phyloP scores from a whole-genome alignment of 2,329 filamentous ascomycete species.

The Aspergillus sp. region DNA sequence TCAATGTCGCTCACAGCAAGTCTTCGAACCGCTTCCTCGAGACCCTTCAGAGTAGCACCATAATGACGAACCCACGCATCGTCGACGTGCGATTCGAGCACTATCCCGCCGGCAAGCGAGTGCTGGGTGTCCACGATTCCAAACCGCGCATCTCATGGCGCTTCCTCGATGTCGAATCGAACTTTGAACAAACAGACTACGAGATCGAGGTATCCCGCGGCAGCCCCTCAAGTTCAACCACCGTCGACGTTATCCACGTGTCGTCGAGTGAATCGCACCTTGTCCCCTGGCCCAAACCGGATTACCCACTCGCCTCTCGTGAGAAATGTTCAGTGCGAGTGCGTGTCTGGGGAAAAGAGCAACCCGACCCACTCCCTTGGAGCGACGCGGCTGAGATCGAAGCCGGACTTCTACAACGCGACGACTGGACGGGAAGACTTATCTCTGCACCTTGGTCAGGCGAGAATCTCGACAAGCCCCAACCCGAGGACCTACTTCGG shows the following conservation, averaged over 20 bases:
- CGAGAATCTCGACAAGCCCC: conserved; percentile 13
- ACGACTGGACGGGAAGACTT: conserved; percentile 36
- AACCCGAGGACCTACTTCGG: conserved; percentile 19
- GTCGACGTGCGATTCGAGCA: conserved; percentile 1
- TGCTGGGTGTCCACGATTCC: background rate
- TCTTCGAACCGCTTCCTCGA: background rate
- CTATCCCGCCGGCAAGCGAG: background rate
- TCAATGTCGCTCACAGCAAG: background rate
- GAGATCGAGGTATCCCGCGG: conserved; percentile 27
- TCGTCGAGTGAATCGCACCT: conserved; percentile 3
- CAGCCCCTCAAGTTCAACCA: no score
- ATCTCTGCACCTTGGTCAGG: background rate
- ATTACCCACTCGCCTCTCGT: conserved; percentile 24
- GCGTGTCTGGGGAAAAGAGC: conserved; percentile 13
- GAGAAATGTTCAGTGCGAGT: conserved; percentile 24
- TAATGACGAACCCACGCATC: background rate
- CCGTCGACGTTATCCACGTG: background rate
- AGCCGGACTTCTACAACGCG: conserved; percentile 35
- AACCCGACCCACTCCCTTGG: conserved; percentile 15
- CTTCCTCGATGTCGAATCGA: conserved; percentile 16
- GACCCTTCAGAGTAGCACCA: background rate
- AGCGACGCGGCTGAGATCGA: conserved; percentile 33
- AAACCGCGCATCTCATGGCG: conserved; percentile 33
- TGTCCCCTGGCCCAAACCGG: conserved; percentile 29
- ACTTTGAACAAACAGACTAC: conserved; percentile 34